Conservation (phyloP, 2,329 filamentous ascomycete genomes). For the Calonectria multiphialidica region DNA sequence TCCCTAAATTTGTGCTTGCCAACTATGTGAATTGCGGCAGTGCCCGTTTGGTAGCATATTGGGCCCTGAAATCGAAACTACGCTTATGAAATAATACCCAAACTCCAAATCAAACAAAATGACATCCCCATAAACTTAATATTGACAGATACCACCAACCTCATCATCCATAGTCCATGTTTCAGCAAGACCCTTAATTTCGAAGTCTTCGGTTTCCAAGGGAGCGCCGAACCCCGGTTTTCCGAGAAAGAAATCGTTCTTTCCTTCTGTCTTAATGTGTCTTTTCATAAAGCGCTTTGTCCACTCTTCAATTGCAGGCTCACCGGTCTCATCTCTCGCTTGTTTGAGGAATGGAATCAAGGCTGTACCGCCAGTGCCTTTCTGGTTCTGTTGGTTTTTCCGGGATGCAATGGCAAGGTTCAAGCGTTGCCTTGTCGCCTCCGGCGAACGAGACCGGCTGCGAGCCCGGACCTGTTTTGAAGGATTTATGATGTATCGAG, state of each 20-base stretch:
- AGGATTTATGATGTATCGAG: conserved; percentile 93
- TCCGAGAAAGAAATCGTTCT: conserved; percentile 69
- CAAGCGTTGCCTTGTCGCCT: conserved; percentile 59
- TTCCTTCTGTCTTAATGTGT: conserved; percentile 61
- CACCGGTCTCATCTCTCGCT: conserved; percentile 93
- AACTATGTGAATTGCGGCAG: not conserved
- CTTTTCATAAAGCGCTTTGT: conserved; percentile 69
- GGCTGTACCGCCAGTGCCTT: conserved; percentile 92
- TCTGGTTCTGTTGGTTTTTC: conserved; percentile 70
- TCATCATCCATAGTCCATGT: conserved; percentile 91
- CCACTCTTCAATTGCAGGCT: conserved; percentile 83
- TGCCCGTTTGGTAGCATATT: not conserved
- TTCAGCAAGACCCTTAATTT: conserved; percentile 78
- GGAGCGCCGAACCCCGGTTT: conserved; percentile 61
- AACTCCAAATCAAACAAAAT: not conserved
- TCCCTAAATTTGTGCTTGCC: not conserved
- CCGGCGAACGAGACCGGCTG: conserved; percentile 70
- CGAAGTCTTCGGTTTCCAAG: conserved; percentile 57
- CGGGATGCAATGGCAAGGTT: conserved; percentile 74
- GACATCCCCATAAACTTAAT: not conserved
- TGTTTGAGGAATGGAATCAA: conserved; percentile 97
- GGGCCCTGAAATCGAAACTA: not conserved
- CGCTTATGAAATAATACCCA: not conserved
- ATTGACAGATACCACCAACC: conserved; percentile 74
- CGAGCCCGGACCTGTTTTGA: conserved; percentile 79